A percentile compares a stretch with the other conserved stretches of the same genome.
These are phyloP conservation scores for Cnidoscolus chayamansa DNA, from an alignment of 441 rosid species.

Conservation along the genomic window DNA sequence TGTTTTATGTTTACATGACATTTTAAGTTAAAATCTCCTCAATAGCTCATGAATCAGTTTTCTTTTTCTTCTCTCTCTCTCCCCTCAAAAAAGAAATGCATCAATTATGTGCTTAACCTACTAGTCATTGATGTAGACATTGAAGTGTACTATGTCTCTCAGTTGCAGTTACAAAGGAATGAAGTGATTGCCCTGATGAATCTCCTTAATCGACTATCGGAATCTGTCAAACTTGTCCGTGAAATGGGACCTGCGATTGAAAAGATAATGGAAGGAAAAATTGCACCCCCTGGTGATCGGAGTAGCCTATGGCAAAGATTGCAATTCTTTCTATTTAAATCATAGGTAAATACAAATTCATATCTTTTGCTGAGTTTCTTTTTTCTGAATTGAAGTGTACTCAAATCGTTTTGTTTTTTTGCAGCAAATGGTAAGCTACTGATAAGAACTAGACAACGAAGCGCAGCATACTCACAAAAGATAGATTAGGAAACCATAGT, in stretches of 20 bases:
- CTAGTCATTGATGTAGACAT: conserved; percentile 4
- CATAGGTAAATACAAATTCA: conserved; percentile 1
- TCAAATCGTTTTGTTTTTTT: not conserved
- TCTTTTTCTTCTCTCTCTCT: too few species aligned
- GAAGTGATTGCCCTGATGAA: conserved; percentile 83
- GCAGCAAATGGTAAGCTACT: not conserved
- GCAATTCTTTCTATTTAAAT: conserved; percentile 13
- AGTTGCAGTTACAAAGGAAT: conserved; percentile 73
- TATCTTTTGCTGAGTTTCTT: too few species aligned
- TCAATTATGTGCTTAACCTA: not conserved
- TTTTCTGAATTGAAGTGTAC: not conserved
- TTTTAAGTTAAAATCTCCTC: too few species aligned
- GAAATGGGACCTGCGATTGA: conserved; percentile 59
- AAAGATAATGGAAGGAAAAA: conserved; percentile 40
- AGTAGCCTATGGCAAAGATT: conserved; percentile 21
- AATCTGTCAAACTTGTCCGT: conserved; percentile 62
- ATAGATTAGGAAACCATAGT: not conserved
- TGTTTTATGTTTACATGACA: too few species aligned
- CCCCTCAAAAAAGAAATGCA: not conserved
- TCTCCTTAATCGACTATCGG: conserved; percentile 70
- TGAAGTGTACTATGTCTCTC: conserved; percentile 11
- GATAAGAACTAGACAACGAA: not conserved
- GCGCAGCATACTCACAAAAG: conserved; percentile 1
- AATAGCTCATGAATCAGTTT: too few species aligned
- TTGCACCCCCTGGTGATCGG: conserved; percentile 3